Base-by-base conservation (phyloP, 2,329 filamentous ascomycete genomes). In the Sclerotinia borealis region DNA sequence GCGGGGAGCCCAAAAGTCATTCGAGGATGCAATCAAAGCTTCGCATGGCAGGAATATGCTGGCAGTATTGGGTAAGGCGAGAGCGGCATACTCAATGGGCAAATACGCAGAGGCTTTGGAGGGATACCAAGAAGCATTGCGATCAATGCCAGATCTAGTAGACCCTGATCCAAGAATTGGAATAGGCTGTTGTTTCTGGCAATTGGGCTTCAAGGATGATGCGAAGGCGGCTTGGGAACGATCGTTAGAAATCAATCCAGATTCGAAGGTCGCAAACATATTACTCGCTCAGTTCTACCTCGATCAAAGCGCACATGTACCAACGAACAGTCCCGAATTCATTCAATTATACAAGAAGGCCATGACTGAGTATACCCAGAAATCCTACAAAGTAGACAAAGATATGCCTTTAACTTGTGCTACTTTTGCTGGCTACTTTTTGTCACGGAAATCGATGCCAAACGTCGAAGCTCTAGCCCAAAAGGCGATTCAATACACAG, bases 131-230 rank as follows among this genome's bases (percentile, higher is more conserved):
- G 89, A 91, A 65, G 92, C 92, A 19, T 79, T 99, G 58, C 82
- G 87, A 70, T 92, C 90, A 76, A 92, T 93, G 80, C 95, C 95
- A 2, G 87, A 91, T 69, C 82, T 98, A 72, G 85, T 90, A 48
- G 95, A 99, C 72, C 95, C 95, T 0, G 95, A 99, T 76, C 96
- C 95, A 69, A 86, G 96, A 70, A 93, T 99, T 70, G 95, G 95
- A 62, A 93, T 99, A 72, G 95, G 95, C 51, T 95, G 92, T 76
- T 99, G 95, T 79, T 89, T 97, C 75, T 99, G 96, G 95, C 91
- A 96, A 76, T 82, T 99, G 34, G 93, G 93, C 13, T 92, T 91
- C 80, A 97, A 96, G 76, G 91, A 96, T 39, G 92, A 96, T 71
- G 95, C 96, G 9, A 93, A 91, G 73, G 80, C 82, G 54, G 93